Evolutionary conservation across 768 basidiomycete species (phyloP).

Genomic region (Boletellus ananas): DNA sequence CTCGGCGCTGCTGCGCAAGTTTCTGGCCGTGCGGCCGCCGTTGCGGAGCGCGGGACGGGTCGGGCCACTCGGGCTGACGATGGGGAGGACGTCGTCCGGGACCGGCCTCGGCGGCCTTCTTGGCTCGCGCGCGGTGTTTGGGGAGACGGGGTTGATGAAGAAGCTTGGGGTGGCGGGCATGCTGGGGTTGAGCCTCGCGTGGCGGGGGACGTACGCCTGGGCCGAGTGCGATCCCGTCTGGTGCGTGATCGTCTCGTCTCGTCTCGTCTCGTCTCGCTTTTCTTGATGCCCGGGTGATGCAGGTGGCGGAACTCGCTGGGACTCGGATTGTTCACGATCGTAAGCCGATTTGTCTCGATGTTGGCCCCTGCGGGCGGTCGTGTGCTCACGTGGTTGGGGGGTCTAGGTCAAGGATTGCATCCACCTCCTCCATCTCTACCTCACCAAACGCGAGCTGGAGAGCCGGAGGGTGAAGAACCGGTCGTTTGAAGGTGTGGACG

Average conservation of each 20-base stretch:
- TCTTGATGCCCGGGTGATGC: neutral
- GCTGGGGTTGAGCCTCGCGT: conserved; percentile 45
- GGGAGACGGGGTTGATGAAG: conserved; percentile 17
- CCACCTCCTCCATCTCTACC: conserved; percentile 62
- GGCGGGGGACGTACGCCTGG: conserved; percentile 60
- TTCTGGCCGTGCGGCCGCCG: conserved; percentile 22
- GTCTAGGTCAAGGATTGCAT: conserved; percentile 63
- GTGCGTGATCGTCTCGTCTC: too few relatives aligned
- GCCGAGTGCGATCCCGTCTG: conserved; percentile 71
- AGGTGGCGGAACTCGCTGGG: conserved; percentile 71
- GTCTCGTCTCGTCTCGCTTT: too few relatives aligned
- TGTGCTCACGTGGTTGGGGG: neutral
- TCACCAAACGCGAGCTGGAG: conserved; percentile 69
- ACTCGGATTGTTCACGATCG: conserved; percentile 63
- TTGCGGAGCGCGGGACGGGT: conserved; percentile 8
- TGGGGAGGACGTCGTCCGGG: conserved; percentile 5
- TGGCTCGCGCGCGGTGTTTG: conserved; percentile 17
- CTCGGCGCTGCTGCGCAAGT: conserved; percentile 26
- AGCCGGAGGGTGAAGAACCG: conserved; percentile 63
- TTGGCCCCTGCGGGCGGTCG: too few relatives aligned
- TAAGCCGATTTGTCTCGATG: conserved; percentile 37
- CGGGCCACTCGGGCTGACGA: conserved; percentile 16
- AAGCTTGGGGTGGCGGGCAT: conserved; percentile 27
- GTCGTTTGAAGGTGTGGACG: conserved; percentile 72
- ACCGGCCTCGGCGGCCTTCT: conserved; percentile 1